Evolutionary conservation across 495 filamentous ascomycete species (phyloP), one percentile per base, ranked within the genome.

Genomic region (Talaromyces stipitatus): DNA sequence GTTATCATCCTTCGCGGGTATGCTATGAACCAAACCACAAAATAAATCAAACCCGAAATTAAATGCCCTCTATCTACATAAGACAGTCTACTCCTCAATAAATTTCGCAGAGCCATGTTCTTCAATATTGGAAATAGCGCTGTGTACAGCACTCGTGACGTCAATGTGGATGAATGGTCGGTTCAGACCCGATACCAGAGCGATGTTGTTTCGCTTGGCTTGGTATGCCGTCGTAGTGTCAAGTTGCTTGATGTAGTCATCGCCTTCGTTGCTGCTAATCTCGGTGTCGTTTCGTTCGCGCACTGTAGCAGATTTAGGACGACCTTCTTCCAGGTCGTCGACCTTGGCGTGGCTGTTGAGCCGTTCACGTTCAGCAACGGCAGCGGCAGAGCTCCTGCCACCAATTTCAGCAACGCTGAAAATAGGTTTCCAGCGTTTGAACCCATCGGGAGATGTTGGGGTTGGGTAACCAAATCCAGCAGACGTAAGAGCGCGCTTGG

Each of bases 101-200:
- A 24, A 20, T 18, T 48, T 48, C 6, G 45, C 45, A 48, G 20
- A 23, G 10, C 24, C 20, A 24, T 18, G 24, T 33, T 72, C 74
- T 75, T 87, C 78, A 7, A 85, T 83, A 62, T 92, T 96, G 28
- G 85, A 81, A 61, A 97, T 81, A 14, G 91, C 92, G 69, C 89
- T 92, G 70, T 95, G 87, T 64, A 97, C 66, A 23, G 94, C 94
- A 64, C 88, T 92, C 12, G 91, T 96, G 26, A 98, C 69, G 67
- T 98, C 94, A 56, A 95, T 83, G 63, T 98, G 95, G 82, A 98
- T 97, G 61, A 96, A 81, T 46, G 94, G 94, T 62, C 90, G 71
- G 71, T 94, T 91, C 57, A 96, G 75, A 43, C 94, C 89, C 60
- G 90, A 88, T 33, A 97, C 86, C 11, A 88, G 76, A 2, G 87